Evolutionary conservation across 164 flowering plant species (phyloP).

Genomic region (Pachysandra terminalis): DNA sequence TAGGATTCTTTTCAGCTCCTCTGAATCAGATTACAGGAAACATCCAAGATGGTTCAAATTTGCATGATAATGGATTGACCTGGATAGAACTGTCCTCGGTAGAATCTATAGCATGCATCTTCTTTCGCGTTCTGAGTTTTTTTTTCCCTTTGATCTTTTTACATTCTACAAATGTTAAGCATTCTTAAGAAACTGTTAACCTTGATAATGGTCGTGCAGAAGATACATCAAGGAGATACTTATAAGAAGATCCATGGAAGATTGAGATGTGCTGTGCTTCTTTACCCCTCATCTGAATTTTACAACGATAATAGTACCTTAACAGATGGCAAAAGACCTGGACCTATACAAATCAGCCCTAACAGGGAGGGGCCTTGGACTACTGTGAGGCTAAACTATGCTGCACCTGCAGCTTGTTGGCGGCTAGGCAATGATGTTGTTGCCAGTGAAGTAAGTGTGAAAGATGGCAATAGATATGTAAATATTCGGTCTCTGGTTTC

Average conservation of each 20-base stretch:
- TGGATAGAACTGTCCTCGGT: constrained; percentile 63
- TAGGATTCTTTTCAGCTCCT: constrained; percentile 68
- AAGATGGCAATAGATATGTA: constrained; percentile 77
- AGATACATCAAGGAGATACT: constrained; percentile 21
- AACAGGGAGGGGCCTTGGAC: constrained; percentile 91
- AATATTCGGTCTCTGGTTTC: constrained; percentile 86
- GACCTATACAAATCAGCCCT: constrained; percentile 86
- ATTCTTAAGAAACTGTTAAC: constrained; percentile 7
- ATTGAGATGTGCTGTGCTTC: constrained; percentile 56
- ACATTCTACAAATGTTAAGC: neutral
- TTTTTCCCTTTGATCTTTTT: neutral
- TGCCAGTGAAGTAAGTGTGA: constrained; percentile 87
- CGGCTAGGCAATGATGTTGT: constrained; percentile 81
- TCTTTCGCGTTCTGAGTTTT: constrained; percentile 4
- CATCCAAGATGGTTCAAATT: constrained; percentile 24
- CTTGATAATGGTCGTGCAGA: constrained; percentile 27
- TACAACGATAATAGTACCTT: constrained; percentile 28
- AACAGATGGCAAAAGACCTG: constrained; percentile 39
- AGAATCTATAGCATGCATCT: constrained; percentile 36
- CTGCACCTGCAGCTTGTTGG: constrained; percentile 97
- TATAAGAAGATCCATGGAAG: constrained; percentile 34
- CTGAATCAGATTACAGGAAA: constrained; percentile 46
- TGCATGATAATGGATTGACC: constrained; percentile 31
- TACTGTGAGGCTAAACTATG: constrained; percentile 80
- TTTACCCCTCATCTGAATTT: constrained; percentile 42